A percentile compares a stretch with the other conserved stretches of the same genome.
Evolutionary conservation across 192 early-diverging fungal genomes (phyloP).

Genomic region (Dimargaris verticillata): DNA sequence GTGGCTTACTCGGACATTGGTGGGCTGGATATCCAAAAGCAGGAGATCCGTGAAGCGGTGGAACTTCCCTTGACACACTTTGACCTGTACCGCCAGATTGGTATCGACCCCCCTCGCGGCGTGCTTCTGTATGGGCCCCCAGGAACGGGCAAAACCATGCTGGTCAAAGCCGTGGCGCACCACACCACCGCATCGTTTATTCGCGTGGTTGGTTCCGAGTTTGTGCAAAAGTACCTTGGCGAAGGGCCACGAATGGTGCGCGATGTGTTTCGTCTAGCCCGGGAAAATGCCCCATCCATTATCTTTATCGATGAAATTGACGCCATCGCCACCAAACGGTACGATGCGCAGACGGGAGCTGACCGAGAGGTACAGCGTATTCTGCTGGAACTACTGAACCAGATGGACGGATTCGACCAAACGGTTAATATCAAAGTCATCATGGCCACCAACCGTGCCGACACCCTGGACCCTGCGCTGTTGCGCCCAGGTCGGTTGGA

Average conservation of each 20-base stretch:
- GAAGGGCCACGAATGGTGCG: slow-evolving; percentile 96
- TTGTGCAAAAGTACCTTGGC: slow-evolving; percentile 98
- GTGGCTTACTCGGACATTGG: slow-evolving; percentile 68
- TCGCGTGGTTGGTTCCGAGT: slow-evolving; percentile 92
- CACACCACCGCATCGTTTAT: slow-evolving; percentile 95
- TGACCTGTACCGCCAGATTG: slow-evolving; percentile 95
- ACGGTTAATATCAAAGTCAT: slow-evolving; percentile 98
- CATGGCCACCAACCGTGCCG: slow-evolving; percentile 97
- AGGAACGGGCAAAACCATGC: slow-evolving; percentile 95
- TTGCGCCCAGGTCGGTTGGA: slow-evolving; percentile 93
- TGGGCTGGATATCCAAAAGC: slow-evolving; percentile 82
- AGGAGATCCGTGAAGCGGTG: slow-evolving; percentile 87
- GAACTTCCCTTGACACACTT: slow-evolving; percentile 96
- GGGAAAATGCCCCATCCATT: slow-evolving; percentile 94
- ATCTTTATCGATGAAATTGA: slow-evolving; percentile 99
- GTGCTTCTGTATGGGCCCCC: slow-evolving; percentile 98
- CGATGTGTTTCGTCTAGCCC: slow-evolving; percentile 88
- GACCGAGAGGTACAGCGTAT: slow-evolving; percentile 99
- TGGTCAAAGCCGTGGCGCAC: slow-evolving; percentile 97
- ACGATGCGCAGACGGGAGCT: slow-evolving; percentile 94
- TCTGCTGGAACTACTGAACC: slow-evolving; percentile 90
- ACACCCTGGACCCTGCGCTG: slow-evolving; percentile 92
- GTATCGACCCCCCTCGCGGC: slow-evolving; percentile 96
- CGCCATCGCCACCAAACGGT: slow-evolving; percentile 95
- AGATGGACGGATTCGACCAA: slow-evolving; percentile 99